Evolutionary conservation across 2,329 filamentous ascomycete genomes (phyloP).

Genomic region (Torrubiella hemipterigena): DNA sequence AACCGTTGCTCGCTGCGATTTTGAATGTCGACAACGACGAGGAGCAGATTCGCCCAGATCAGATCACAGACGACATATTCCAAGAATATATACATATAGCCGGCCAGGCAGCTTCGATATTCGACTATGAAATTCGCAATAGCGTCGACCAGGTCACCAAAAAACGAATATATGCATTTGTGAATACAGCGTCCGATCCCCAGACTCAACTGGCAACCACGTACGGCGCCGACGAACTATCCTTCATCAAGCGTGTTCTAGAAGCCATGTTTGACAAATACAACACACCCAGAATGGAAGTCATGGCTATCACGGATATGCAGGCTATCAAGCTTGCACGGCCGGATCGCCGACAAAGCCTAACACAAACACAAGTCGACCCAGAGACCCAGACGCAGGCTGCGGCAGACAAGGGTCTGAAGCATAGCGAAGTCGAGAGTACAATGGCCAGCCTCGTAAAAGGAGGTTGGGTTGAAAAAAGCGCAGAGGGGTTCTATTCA

Average conservation of each 20-base stretch:
- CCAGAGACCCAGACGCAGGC: slow-evolving; percentile 19
- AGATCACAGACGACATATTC: slow-evolving; percentile 59
- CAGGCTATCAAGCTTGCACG: slow-evolving; percentile 62
- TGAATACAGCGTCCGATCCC: slow-evolving; percentile 79
- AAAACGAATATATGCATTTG: slow-evolving; percentile 64
- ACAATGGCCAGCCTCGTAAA: slow-evolving; percentile 58
- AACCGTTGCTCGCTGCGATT: slow-evolving; percentile 65
- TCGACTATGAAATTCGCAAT: slow-evolving; percentile 81
- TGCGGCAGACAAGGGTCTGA: slow-evolving; percentile 45
- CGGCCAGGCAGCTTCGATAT: slow-evolving; percentile 60
- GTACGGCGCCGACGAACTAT: slow-evolving; percentile 71
- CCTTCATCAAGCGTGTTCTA: slow-evolving; percentile 76
- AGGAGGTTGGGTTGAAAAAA: slow-evolving; percentile 79
- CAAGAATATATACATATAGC: slow-evolving; percentile 56
- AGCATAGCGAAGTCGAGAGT: slow-evolving; percentile 64
- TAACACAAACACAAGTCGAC: slow-evolving; percentile 9
- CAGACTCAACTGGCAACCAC: slow-evolving; percentile 80
- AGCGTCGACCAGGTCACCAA: slow-evolving; percentile 55
- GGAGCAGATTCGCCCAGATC: slow-evolving; percentile 34
- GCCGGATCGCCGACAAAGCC: slow-evolving; percentile 27
- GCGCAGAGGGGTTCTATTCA: slow-evolving; percentile 57
- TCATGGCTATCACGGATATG: slow-evolving; percentile 70
- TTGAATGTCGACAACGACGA: slow-evolving; percentile 39
- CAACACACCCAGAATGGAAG: slow-evolving; percentile 69
- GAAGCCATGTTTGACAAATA: slow-evolving; percentile 87